phyloP scores from a whole-genome alignment of 2,329 filamentous ascomycete species.

The Cladophialophora exuberans region DNA sequence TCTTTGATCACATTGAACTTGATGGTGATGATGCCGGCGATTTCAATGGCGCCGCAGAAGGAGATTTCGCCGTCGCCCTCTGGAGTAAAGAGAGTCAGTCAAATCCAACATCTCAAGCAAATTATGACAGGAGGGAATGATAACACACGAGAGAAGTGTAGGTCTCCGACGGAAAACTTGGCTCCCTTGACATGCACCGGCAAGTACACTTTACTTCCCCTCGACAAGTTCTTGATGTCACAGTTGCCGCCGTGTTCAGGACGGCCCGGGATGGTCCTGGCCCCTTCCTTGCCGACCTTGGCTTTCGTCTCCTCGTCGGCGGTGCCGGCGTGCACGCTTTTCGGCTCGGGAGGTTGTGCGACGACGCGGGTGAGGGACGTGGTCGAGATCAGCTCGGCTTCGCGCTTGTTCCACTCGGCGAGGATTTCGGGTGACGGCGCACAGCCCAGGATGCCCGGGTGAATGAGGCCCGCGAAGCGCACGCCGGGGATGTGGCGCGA shows the following conservation, averaged over 20 bases:
- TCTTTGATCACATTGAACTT: conserved; percentile 87
- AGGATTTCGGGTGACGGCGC: conserved; percentile 80
- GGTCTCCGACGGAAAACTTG: conserved; percentile 86
- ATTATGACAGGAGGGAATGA: neutral
- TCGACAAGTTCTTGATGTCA: conserved; percentile 83
- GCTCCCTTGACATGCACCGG: conserved; percentile 84
- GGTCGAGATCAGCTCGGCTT: conserved; percentile 75
- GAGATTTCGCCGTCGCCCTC: conserved; percentile 89
- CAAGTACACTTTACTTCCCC: conserved; percentile 81
- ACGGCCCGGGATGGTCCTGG: conserved; percentile 79
- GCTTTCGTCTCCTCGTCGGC: conserved; percentile 62
- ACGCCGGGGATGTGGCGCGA: conserved; percentile 86
- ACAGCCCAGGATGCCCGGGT: conserved; percentile 88
- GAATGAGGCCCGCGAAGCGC: conserved; percentile 85
- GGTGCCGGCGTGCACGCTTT: conserved; percentile 73
- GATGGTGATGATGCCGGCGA: conserved; percentile 88
- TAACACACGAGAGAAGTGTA: conserved; percentile 72
- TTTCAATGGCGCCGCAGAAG: conserved; percentile 89
- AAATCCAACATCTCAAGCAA: neutral
- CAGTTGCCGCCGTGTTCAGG: conserved; percentile 90
- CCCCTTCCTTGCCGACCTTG: conserved; percentile 76
- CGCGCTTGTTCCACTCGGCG: conserved; percentile 79
- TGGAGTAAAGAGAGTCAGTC: conserved; percentile 32
- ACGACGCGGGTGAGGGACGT: conserved; percentile 70
- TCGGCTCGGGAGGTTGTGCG: conserved; percentile 73